Evolutionary conservation across 495 filamentous ascomycete species (phyloP).

Genomic region (Thozetella sp.): DNA sequence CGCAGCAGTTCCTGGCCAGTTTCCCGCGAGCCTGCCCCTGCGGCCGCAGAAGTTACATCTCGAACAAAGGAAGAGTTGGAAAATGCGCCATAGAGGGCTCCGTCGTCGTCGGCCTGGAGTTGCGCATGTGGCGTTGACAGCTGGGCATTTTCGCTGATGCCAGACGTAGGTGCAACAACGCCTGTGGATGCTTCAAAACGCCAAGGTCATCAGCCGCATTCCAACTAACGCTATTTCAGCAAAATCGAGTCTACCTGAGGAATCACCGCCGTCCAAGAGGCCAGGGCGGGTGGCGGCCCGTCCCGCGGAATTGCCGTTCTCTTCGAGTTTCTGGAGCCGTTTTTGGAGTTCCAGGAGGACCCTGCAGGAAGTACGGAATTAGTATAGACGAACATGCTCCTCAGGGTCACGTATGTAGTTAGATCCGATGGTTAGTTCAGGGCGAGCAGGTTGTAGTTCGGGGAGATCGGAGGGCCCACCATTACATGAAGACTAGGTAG

Average conservation of each 20-base stretch:
- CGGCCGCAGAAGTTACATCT: neutral
- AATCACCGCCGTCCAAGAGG: neutral
- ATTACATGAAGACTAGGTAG: neutral
- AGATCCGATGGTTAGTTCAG: too few relatives aligned
- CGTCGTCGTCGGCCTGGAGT: neutral
- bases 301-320: neutral
- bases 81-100: neutral
- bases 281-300: neutral
- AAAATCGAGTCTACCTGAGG: neutral
- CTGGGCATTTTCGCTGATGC: neutral
- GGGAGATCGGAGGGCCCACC: neutral
- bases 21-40: neutral
- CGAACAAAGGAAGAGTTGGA: neutral
- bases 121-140: neutral
- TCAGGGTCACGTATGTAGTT: too few relatives aligned
- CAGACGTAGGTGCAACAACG: too few relatives aligned
- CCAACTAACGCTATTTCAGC: too few relatives aligned
- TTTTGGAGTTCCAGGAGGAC: conserved; percentile 18
- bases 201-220: neutral
- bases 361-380: conserved; percentile 5
- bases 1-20: neutral
- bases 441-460: too few relatives aligned
- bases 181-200: neutral
- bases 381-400: too few relatives aligned
- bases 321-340: conserved; percentile 16